Percentiles rank a stretch among this genome's conserved stretches.
Conservation (phyloP, 108 stramenopile genomes). For the Cyclotella cryptica region DNA sequence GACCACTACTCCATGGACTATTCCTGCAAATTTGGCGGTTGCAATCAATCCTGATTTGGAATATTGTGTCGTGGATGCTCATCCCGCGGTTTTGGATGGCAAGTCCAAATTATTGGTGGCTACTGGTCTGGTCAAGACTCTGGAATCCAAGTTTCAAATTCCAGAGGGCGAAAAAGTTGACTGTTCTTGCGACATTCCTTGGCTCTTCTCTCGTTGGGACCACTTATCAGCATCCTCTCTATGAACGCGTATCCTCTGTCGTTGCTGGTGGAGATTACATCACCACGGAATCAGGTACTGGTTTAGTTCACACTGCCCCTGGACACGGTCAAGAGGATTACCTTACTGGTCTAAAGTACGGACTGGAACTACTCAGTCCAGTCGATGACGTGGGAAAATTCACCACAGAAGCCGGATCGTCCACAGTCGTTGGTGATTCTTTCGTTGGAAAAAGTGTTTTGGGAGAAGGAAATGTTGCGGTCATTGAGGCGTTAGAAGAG, state of each 20-base stretch:
- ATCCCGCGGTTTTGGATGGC: slow-evolving; percentile 45
- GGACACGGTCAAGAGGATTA: slow-evolving; percentile 99
- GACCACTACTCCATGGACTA: slow-evolving; percentile 96
- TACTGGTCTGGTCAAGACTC: slow-evolving; percentile 70
- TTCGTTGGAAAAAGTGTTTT: slow-evolving; percentile 90
- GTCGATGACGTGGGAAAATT: slow-evolving; percentile 96
- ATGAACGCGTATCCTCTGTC: slow-evolving; percentile 81
- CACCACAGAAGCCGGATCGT: slow-evolving; percentile 89
- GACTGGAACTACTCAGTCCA: slow-evolving; percentile 85
- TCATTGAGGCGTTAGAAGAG: slow-evolving; percentile 84
- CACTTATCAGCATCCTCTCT: slow-evolving; percentile 86
- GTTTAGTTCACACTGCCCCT: slow-evolving; percentile 99
- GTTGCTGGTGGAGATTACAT: slow-evolving; percentile 98
- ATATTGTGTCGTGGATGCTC: slow-evolving; percentile 89
- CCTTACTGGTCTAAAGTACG: slow-evolving; percentile 86
- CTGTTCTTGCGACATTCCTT: slow-evolving; percentile 60
- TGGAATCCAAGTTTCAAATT: slow-evolving; percentile 79
- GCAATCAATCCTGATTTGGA: slow-evolving; percentile 92
- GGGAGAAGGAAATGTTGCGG: slow-evolving; percentile 89
- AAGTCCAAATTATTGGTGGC: slow-evolving; percentile 85
- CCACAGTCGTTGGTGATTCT: slow-evolving; percentile 55
- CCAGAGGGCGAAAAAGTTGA: slow-evolving; percentile 75
- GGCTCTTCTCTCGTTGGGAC: slow-evolving; percentile 82
- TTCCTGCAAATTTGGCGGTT: slow-evolving; percentile 95
- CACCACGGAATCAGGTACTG: slow-evolving; percentile 97